Evolutionary conservation across 208 protist genomes (phyloP).

Genomic region (Leishmania martiniquensis): DNA sequence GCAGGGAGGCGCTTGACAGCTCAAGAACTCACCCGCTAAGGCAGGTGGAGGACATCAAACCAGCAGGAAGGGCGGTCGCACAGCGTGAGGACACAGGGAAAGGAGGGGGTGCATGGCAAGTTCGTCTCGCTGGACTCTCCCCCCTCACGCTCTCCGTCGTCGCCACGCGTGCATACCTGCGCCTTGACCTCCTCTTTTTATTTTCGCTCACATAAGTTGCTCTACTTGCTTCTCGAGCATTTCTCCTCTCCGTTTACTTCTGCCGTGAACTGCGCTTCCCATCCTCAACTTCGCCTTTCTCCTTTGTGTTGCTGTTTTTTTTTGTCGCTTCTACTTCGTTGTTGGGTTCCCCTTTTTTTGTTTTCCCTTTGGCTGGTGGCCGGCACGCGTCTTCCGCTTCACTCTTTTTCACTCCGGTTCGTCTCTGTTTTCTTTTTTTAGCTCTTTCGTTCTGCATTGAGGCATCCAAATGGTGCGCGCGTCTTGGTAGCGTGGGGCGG

Average conservation of each 20-base stretch:
- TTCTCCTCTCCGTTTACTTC: not conserved
- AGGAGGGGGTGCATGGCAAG: too few relatives aligned
- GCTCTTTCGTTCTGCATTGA: not conserved
- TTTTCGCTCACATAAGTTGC: not conserved
- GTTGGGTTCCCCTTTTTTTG: not conserved
- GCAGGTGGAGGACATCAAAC: too few relatives aligned
- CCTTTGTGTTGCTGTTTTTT: not conserved
- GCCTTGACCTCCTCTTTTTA: not conserved
- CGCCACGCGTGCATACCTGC: not conserved
- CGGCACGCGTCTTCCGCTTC: not conserved
- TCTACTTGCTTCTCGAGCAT: not conserved
- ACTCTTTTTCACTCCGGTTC: not conserved
- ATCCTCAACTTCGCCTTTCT: not conserved
- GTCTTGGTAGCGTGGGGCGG: not conserved
- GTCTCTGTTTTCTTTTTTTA: not conserved
- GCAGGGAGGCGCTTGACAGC: too few relatives aligned
- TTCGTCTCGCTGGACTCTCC: too few relatives aligned
- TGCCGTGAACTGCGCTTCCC: not conserved
- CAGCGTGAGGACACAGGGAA: too few relatives aligned
- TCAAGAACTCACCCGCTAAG: too few relatives aligned
- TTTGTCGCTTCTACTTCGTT: too few relatives aligned
- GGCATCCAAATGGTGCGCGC: not conserved
- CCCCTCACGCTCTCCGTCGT: not conserved
- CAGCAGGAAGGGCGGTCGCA: too few relatives aligned
- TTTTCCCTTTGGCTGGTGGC: not conserved